Base-by-base conservation (phyloP, 352 stramenopile genomes). In the Pythium guiyangense region DNA sequence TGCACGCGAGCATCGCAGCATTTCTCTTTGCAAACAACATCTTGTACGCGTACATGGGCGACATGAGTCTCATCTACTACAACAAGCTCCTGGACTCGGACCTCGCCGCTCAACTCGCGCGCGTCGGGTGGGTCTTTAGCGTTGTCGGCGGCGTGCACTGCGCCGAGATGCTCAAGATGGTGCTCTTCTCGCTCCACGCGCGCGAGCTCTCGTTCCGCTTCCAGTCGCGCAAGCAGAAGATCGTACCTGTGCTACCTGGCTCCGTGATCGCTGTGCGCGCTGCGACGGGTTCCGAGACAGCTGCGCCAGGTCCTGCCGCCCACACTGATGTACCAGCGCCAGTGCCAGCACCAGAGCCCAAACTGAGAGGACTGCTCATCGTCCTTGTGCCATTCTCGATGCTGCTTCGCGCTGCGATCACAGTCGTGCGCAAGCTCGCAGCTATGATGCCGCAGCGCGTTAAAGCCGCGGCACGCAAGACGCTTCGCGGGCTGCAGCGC, bases 21-120 rank as follows among this genome's bases (percentile, higher is more conserved):
- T 71, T 73, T 26, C 49, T 70, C 44, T 62, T 61, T 48, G 56
- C 65, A 12, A 70, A 44, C n/a, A 72, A 67, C 15, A 17, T 62
- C 10, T 45, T 77, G 31, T 74, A 74, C 39, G 44, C 56, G 9
- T 77, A 73, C 47, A 31, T 74, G 15, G 63, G 58, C 6, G 48
- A 55, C 37, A 49, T 70, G 47, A 52, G 59, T 25, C 63, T 77
- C 34, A 65, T 77, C 27, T 74, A 77, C 58, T 77, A 72, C 63
- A 73, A 74, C 69, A 77, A 74, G 43, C 63, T 77, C n/a, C 57
- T 77, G 2, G 62, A 44, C n/a, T 71, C 69, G 17, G 60, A 52
- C 34, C 66, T 77, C 4, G 47, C 48, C 14, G 49, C 60, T 1
- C 29, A 66, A 40, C 69, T 76, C 55, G 56, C 44, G 6, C 47